Base-by-base conservation (phyloP, 164 flowering plant genomes). In the Chimonanthus praecox region DNA sequence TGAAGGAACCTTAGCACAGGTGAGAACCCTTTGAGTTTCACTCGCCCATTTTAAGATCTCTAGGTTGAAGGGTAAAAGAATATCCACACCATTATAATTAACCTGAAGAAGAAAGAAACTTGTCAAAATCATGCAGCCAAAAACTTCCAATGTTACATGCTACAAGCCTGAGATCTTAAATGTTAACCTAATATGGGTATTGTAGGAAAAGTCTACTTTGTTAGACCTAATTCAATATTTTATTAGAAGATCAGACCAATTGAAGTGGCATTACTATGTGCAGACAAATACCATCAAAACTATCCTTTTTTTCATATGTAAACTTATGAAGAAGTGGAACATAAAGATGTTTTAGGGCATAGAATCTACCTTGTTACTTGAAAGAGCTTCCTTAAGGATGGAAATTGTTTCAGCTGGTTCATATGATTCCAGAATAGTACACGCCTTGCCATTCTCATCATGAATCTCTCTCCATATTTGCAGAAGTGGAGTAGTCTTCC, bases 41-140 rank as follows among this genome's bases (percentile, higher is more conserved):
- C 82, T 72, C 60, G 97, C 90, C 99, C 97, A 94, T 77, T 88
- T 85, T 76, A 87, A 80, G 75, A 96, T 89, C 72, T 91, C 91
- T 68, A 74, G 21, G 79, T 92, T 94, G 78, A 96, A 87, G 66
- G 99, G 99, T 49, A 91, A 70, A 75, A 86, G 81, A 51, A 90
- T 79, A 58, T 79, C 83, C 68, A 49, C 82, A 21, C 98, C 98
- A 80, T 82, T 78, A 83, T 83, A 87, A 50, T 74, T 77, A 46
- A 89, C 89, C 98, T 96, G 86, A 68, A 80, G 71, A 73, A 4
- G 74, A 58, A 62, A 49, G 16, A 21, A 21, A 45, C 9, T 43
- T 20, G 70, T 51, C 68, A 44, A 48, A 44, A 44, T 13, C 3
- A 47, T n/a, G 11, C 54, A 68, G 68, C 47, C 9, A 21, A 65